A percentile compares a stretch with the other conserved stretches of the same genome.
Conservation (phyloP, 2,329 filamentous ascomycete species). For the Teratosphaeria gauchensis region DNA sequence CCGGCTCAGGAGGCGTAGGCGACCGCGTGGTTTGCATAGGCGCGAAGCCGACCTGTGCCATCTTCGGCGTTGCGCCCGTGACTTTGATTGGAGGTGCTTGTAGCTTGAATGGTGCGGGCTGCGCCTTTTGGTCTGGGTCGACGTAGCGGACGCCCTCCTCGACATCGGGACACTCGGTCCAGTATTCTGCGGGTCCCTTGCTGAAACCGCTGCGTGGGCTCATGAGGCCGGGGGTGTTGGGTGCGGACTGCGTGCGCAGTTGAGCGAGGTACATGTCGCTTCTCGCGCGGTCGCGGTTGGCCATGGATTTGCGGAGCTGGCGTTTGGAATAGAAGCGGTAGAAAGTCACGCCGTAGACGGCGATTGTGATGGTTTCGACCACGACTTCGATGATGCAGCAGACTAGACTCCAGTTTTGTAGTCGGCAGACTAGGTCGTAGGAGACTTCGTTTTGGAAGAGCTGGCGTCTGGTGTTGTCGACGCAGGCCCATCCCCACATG, state of each 20-base stretch:
- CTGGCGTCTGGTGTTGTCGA: conserved; percentile 65
- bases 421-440: conserved; percentile 83
- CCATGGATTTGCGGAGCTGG: conserved; percentile 92
- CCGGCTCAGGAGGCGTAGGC: conserved; percentile 18
- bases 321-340: conserved; percentile 97
- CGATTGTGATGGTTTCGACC: conserved; percentile 81
- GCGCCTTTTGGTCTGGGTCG: conserved; percentile 39
- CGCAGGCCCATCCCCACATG: conserved; percentile 97
- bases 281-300: conserved; percentile 83
- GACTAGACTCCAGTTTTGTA: conserved; percentile 91
- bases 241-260: conserved; percentile 65
- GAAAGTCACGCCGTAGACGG: conserved; percentile 89
- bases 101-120: conserved; percentile 60
- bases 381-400: conserved; percentile 97
- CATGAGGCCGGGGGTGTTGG: conserved; percentile 73
- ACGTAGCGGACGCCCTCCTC: conserved; percentile 47
- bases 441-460: conserved; percentile 73
- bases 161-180: conserved; percentile 27
- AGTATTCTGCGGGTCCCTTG: conserved; percentile 34
- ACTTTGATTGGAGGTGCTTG: conserved; percentile 75
- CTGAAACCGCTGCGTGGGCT: conserved; percentile 48
- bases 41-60: conserved; percentile 54
- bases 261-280: conserved; percentile 83
- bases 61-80: conserved; percentile 65
- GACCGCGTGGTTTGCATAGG: conserved; percentile 24